Conservation (phyloP, 768 basidiomycete species). For the Flagelloscypha sp. region DNA sequence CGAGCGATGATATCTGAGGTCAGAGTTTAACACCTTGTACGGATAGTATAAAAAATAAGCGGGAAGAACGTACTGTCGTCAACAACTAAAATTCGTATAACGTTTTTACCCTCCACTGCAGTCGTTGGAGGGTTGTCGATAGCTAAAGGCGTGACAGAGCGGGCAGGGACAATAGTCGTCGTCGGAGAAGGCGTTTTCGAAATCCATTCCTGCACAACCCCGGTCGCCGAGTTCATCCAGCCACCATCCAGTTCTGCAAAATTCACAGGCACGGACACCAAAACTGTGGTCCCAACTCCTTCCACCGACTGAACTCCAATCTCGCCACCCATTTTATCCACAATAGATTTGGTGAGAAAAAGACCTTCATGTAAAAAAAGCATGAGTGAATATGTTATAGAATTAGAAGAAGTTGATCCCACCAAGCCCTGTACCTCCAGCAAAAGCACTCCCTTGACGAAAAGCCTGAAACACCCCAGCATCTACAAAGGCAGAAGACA, state of each 20-base stretch:
- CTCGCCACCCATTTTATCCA: slow-evolving; percentile 6
- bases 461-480: slow-evolving; percentile 8
- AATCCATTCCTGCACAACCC: too few species aligned
- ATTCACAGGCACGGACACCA: slow-evolving; percentile 3
- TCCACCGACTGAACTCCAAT: slow-evolving; percentile 6
- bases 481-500: slow-evolving; percentile 5
- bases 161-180: too few species aligned
- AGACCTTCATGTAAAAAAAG: slow-evolving; percentile 4
- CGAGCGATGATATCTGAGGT: slow-evolving; percentile 6
- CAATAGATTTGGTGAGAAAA: slow-evolving; percentile 6
- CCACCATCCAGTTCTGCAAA: slow-evolving; percentile 2
- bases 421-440: slow-evolving; percentile 8
- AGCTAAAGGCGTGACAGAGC: background rate
- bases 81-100: slow-evolving; percentile 7
- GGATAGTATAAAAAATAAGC: background rate
- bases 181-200: too few species aligned
- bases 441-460: slow-evolving; percentile 8
- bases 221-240: too few species aligned
- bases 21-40: background rate
- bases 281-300: slow-evolving; percentile 6
- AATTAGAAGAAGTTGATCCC: background rate
- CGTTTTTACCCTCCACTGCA: background rate
- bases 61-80: slow-evolving; percentile 7
- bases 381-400: background rate
- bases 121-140: background rate